phyloP scores from a whole-genome alignment of 345 rosid species.

The Ailanthus altissimus region DNA sequence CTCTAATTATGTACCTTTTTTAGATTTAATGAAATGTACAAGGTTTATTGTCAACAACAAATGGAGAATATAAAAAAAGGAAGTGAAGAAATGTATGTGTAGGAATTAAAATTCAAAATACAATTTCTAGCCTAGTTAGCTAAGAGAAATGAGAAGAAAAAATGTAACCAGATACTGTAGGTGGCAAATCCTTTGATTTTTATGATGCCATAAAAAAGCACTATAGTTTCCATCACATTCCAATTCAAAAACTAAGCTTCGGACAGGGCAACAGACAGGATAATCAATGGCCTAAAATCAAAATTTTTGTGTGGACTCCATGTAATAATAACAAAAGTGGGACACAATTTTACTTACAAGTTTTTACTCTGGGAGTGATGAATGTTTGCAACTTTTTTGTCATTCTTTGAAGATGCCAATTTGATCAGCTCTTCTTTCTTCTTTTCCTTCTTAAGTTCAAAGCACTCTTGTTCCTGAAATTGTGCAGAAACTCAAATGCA shows the following conservation, averaged over 20 bases:
- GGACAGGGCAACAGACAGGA: neutral
- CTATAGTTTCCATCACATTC: too few relatives aligned
- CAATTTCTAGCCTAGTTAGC: neutral
- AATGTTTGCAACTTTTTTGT: conserved; percentile 24
- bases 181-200: too few relatives aligned
- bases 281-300: neutral
- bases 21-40: too few relatives aligned
- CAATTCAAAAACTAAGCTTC: neutral
- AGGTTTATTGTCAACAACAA: too few relatives aligned
- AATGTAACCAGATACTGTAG: too few relatives aligned
- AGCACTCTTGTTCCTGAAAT: conserved; percentile 63
- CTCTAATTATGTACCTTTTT: too few relatives aligned
- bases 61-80: too few relatives aligned
- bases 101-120: neutral
- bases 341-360: conserved; percentile 35
- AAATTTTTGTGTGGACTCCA: neutral
- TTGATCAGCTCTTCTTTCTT: conserved; percentile 30
- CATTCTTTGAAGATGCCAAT: conserved; percentile 20
- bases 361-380: conserved; percentile 24
- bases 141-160: too few relatives aligned
- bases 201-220: too few relatives aligned
- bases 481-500: conserved; percentile 6
- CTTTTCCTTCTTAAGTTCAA: conserved; percentile 54
- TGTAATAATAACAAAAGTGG: neutral
- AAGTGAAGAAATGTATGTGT: too few relatives aligned